Evolutionary conservation across 1,139 yeast genomes (phyloP), one percentile per base, ranked within the genome.

Genomic region (Kurtzmaniella natalensis): DNA sequence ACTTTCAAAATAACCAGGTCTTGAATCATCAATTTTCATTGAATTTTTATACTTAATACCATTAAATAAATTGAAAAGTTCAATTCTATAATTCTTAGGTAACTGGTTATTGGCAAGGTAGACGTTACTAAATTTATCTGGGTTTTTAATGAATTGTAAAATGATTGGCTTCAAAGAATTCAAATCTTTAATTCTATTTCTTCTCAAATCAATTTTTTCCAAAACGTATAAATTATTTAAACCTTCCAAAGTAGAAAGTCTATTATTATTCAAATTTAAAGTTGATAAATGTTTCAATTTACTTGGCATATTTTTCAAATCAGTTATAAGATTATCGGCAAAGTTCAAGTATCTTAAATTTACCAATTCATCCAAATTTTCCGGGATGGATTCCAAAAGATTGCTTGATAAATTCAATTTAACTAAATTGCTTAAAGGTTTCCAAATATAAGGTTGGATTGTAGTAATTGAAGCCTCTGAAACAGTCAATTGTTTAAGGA

Each of bases 1-100:
- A 32, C 75, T 66, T 53, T 78, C 85, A 51, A 78, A 73, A 39
- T 78, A 70, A 1, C 85, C 84, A 0, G 85, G 84, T 38, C 71
- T 56, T 7, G 81, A 73, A 36, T 80, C 84, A 48, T 78, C 84
- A 32, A 78, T 70, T 44, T 71, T 66, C 40, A 77, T 52, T 15
- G 52, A 51, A 38, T 72, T 76, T 25, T 61, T 59, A 39, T 65
- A 70, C 36, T 66, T 71, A 18, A 73, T 72, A 10, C 81, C 81
- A 44, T 78, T 74, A 40, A 66, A 53, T 38, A 70, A 48, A 48
- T 77, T 76, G 53, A 77, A 77, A 20, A 77, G 47, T 31, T 77
- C 81, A 20, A 68, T 64, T 39, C 83, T 51, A 43, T 70, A 74
- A 19, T 64, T 68, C 44, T 76, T 69, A 16, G 59, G 75, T 36